phyloP scores from a whole-genome alignment of 139 green algal genomes.

The Micractinium conductrix region DNA sequence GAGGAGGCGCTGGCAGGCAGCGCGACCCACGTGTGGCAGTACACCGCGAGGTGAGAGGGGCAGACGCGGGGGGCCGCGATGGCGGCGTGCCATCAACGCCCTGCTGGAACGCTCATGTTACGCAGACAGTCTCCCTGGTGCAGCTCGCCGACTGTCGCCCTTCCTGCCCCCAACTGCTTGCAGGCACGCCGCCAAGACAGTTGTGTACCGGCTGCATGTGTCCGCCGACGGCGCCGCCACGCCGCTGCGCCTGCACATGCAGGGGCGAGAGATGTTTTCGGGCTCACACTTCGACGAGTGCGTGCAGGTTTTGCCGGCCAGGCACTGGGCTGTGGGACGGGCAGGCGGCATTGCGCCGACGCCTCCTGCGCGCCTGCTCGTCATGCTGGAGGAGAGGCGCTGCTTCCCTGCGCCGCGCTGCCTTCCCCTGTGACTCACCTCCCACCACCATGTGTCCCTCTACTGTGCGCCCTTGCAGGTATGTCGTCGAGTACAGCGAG shows the following conservation, averaged over 20 bases:
- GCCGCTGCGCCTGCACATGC: conserved; percentile 55
- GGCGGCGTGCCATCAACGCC: not conserved
- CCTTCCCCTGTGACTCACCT: no score
- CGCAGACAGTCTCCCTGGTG: not conserved
- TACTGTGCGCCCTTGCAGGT: no score
- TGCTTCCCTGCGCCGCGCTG: no score
- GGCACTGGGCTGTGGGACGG: no score
- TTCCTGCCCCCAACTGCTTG: no score
- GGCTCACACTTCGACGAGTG: conserved; percentile 53
- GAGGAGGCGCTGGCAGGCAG: not conserved
- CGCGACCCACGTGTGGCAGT: conserved; percentile 2
- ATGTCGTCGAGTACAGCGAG: conserved; percentile 16
- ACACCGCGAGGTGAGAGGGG: not conserved
- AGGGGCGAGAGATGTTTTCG: conserved; percentile 48
- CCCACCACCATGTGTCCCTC: no score
- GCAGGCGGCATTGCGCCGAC: no score
- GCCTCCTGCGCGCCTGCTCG: no score
- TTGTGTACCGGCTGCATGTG: conserved; percentile 47
- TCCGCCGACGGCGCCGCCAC: not conserved
- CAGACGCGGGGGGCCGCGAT: not conserved
- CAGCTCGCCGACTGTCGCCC: no score
- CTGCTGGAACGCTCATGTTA: not conserved
- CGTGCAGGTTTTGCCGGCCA: no score
- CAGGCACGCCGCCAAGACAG: conserved; percentile 48
- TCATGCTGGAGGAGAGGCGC: no score